phyloP scores from a whole-genome alignment of 768 basidiomycete species.

The Suillus tomentosus region DNA sequence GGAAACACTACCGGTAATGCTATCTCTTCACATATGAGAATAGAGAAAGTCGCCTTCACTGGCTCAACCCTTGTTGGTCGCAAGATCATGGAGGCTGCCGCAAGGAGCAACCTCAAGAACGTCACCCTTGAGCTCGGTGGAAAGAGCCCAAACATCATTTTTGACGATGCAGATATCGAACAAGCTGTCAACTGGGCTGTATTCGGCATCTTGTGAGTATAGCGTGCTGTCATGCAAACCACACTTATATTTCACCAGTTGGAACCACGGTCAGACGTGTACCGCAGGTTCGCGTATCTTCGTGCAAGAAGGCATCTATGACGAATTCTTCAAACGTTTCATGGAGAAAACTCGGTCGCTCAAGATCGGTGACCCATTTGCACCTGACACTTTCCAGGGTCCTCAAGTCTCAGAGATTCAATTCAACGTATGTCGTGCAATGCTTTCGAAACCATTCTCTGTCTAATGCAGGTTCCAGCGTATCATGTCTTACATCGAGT shows the following conservation, averaged over 20 bases:
- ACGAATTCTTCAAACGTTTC: slow-evolving; percentile 67
- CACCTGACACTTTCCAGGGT: slow-evolving; percentile 61
- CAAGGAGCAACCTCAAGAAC: slow-evolving; percentile 76
- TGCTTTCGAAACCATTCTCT: neutral
- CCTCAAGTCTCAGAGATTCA: slow-evolving; percentile 80
- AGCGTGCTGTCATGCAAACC: no score
- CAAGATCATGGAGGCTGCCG: slow-evolving; percentile 73
- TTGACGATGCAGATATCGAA: slow-evolving; percentile 72
- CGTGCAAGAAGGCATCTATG: slow-evolving; percentile 37
- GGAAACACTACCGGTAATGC: slow-evolving; percentile 66
- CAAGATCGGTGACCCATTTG: slow-evolving; percentile 76
- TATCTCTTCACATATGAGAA: slow-evolving; percentile 57
- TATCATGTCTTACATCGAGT: slow-evolving; percentile 76
- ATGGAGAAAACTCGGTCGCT: slow-evolving; percentile 52
- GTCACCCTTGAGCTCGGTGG: slow-evolving; percentile 84
- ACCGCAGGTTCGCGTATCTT: no score
- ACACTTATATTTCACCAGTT: no score
- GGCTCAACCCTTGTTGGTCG: slow-evolving; percentile 76
- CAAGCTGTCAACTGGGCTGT: slow-evolving; percentile 69
- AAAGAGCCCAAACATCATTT: slow-evolving; percentile 72
- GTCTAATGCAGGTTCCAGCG: slow-evolving; percentile 43
- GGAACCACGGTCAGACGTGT: no score
- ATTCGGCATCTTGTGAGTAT: slow-evolving; percentile 37
- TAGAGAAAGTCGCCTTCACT: slow-evolving; percentile 78
- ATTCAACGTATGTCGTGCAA: slow-evolving; percentile 54